Conservation (phyloP, 1,139 yeast genomes). For the Kluyveromyces sp. region DNA sequence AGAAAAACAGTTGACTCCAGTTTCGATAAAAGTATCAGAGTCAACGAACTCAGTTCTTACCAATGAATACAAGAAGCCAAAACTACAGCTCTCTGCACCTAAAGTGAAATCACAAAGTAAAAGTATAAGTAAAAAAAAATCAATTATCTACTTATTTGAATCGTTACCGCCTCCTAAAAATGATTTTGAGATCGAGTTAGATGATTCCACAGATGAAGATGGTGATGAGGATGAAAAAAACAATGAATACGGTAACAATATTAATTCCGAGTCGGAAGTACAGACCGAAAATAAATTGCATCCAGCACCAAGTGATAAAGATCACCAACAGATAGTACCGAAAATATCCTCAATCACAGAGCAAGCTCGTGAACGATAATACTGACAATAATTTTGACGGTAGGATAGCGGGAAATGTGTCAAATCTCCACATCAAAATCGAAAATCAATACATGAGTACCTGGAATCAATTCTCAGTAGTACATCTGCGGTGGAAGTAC, state of each 20-base stretch:
- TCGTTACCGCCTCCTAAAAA: slow-evolving; percentile 49
- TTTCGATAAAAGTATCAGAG: slow-evolving; percentile 21
- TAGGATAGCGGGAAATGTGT: slow-evolving; percentile 6
- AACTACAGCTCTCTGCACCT: slow-evolving; percentile 49
- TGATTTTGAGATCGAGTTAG: slow-evolving; percentile 45
- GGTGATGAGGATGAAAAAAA: slow-evolving; percentile 7
- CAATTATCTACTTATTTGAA: slow-evolving; percentile 29
- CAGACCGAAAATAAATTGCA: slow-evolving; percentile 6
- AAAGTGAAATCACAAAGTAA: slow-evolving; percentile 29
- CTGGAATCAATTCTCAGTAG: background rate
- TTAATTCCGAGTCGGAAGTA: background rate
- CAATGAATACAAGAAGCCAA: slow-evolving; percentile 45
- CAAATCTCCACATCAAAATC: background rate
- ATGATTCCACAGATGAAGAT: slow-evolving; percentile 18
- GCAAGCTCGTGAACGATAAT: slow-evolving; percentile 13
- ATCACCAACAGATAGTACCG: slow-evolving; percentile 1
- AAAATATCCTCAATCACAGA: slow-evolving; percentile 6
- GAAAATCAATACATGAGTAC: background rate
- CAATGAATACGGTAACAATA: slow-evolving; percentile 26
- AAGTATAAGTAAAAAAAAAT: slow-evolving; percentile 2
- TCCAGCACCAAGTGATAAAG: background rate
- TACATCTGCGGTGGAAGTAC: background rate
- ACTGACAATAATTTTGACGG: slow-evolving; percentile 17
- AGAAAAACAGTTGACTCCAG: slow-evolving; percentile 17
- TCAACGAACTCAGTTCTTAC: slow-evolving; percentile 29